Percentiles rank a stretch among this genome's conserved stretches.
These are phyloP conservation scores for Papiliotrema terrestris DNA, from an alignment of 1,284 basidiomycete species.

Conservation along the genomic window DNA sequence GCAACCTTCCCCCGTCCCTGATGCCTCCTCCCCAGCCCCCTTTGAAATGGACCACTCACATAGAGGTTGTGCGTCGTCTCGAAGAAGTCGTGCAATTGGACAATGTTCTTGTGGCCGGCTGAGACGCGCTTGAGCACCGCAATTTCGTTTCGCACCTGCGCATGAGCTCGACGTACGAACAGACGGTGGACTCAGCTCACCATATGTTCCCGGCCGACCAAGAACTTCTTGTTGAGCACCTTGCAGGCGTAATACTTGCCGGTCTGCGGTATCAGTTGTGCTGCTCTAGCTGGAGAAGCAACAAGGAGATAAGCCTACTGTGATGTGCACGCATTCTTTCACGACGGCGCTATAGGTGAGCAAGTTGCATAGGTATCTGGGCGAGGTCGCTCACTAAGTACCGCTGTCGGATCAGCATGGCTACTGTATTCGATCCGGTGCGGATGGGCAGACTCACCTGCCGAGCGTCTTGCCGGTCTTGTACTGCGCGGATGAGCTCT, in stretches of 20 bases:
- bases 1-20: too few species aligned
- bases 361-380: not conserved
- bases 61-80: conserved; percentile 96
- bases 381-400: conserved; percentile 40
- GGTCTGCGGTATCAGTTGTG: conserved; percentile 36
- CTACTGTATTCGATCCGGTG: not conserved
- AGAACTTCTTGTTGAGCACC: conserved; percentile 84
- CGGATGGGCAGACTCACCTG: conserved; percentile 61
- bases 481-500: conserved; percentile 56
- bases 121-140: conserved; percentile 91
- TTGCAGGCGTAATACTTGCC: conserved; percentile 55
- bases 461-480: conserved; percentile 89
- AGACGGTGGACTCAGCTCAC: conserved; percentile 28
- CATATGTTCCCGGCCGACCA: conserved; percentile 57
- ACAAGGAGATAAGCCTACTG: conserved; percentile 61
- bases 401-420: conserved; percentile 27
- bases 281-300: conserved; percentile 20
- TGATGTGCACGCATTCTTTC: conserved; percentile 90
- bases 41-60: conserved; percentile 22
- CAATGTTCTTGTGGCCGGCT: conserved; percentile 82
- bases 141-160: conserved; percentile 92
- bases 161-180: not conserved
- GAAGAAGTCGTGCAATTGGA: conserved; percentile 94
- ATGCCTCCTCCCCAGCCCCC: not conserved
- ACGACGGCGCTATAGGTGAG: conserved; percentile 52